Conservation (phyloP, 345 rosid species). For the Hypericum androsaemum region DNA sequence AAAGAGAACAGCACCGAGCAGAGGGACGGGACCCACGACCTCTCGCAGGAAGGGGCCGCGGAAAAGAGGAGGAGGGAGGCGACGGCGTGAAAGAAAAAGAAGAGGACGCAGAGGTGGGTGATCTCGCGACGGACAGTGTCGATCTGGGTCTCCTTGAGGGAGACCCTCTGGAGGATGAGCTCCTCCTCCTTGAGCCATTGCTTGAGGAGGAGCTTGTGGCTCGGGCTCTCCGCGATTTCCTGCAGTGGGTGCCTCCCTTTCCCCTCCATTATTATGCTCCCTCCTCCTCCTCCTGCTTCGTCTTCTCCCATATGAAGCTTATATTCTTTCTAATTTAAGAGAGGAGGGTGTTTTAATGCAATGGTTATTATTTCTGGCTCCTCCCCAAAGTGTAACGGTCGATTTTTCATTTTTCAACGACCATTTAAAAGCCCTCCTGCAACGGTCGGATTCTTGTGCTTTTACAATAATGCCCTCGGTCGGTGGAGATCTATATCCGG, state of each 20-base stretch:
- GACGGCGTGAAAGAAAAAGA: constrained; percentile 84
- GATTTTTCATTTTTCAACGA: no score
- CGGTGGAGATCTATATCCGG: no score
- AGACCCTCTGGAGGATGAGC: constrained; percentile 56
- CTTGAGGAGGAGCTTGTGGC: constrained; percentile 87
- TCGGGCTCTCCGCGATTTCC: constrained; percentile 81
- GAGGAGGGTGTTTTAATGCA: no score
- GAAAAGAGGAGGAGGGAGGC: constrained; percentile 63
- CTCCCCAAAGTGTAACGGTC: no score
- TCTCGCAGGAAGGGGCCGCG: constrained; percentile 22
- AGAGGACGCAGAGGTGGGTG: constrained; percentile 72
- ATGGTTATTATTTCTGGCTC: no score
- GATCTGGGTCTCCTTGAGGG: constrained; percentile 74
- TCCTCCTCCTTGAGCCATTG: constrained; percentile 97
- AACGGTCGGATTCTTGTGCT: no score
- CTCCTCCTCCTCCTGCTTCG: no score
- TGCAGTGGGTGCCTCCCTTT: constrained; percentile 66
- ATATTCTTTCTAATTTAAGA: no score
- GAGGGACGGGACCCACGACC: constrained; percentile 80
- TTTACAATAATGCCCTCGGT: no score
- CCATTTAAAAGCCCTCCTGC: no score
- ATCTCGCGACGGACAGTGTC: constrained; percentile 60
- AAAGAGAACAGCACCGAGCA: constrained; percentile 62
- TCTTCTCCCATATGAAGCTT: no score
- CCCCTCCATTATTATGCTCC: constrained; percentile 5